These are phyloP conservation scores for Postia placenta DNA, from an alignment of 768 basidiomycete genomes.

Conservation along the genomic window DNA sequence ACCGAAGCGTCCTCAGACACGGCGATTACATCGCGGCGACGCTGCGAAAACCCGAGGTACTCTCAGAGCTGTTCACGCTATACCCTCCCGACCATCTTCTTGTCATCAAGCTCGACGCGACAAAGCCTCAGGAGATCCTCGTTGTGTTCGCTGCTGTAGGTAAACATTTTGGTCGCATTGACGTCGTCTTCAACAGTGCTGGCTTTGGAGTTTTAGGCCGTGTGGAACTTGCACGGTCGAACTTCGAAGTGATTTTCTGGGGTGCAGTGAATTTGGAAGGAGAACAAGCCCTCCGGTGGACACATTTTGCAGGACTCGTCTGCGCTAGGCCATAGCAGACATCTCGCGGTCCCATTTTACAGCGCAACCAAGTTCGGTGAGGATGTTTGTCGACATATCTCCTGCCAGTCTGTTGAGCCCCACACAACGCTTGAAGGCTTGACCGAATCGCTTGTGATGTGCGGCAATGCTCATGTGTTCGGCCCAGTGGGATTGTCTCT, in stretches of 20 bases:
- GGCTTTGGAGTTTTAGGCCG: constrained; percentile 13
- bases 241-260: constrained; percentile 24
- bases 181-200: constrained; percentile 24
- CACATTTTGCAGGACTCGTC: constrained; percentile 30
- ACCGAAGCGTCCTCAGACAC: constrained; percentile 15
- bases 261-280: constrained; percentile 27
- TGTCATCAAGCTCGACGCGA: constrained; percentile 19
- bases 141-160: constrained; percentile 14
- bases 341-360: no score
- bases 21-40: constrained; percentile 21
- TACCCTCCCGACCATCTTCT: constrained; percentile 13
- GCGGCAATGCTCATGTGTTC: no score
- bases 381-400: no score
- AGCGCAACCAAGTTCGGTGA: no score
- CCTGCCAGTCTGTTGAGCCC: no score
- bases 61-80: constrained; percentile 16
- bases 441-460: no score
- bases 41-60: constrained; percentile 15
- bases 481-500: no score
- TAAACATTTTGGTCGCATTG: constrained; percentile 16
- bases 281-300: constrained; percentile 30
- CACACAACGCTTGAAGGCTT: no score
- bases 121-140: constrained; percentile 6
- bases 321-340: no score
- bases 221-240: constrained; percentile 12